Evolutionary conservation across 345 rosid genomes (phyloP), one percentile per base, ranked within the genome.

Genomic region (Ceriops decandra): DNA sequence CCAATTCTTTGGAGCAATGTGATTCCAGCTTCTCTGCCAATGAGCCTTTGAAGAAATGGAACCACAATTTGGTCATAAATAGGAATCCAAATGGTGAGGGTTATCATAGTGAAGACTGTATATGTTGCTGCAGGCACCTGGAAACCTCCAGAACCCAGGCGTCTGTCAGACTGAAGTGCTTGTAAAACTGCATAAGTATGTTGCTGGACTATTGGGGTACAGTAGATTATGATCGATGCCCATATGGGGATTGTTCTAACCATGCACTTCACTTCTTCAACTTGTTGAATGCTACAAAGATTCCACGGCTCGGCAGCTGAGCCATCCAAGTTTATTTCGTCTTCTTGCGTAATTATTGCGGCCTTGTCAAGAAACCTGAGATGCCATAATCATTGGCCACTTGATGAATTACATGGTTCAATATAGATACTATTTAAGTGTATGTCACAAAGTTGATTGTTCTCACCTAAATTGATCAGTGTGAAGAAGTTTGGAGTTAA

Each of bases 61-160:
- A 72, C 73, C 27, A 72, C 10, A 16, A 77, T 6, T 8, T 65
- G 65, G n/a, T 77, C 80, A 16, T 77, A 77, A n/a, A 77, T 28
- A 4, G 76, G 76, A 27, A 77, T 77, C 69, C 69, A 77, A 4
- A 72, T 1, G 24, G 76, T 77, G 8, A 77, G 76, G 16, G 73
- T 68, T 16, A 77, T 62, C 80, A 72, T 77, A 20, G 42, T 15
- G 46, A 77, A 72, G 69, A 77, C 24, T 4, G 8, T 30, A 19
- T 64, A 69, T 5, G 70, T 32, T 10, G 68, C 68, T 15, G 64
- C 68, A 26, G 73, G 72, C 5, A 74, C 35, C 52, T 68, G n/a
- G 61, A 74, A 62, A 36, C 59, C n/a, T 31, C 49, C 46, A 15
- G 70, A 24, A 16, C 52, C 33, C 1, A 67, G 42, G n/a, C 52